Conservation (phyloP, 192 early-diverging fungal genomes). For the Umbelopsis isabellina region DNA sequence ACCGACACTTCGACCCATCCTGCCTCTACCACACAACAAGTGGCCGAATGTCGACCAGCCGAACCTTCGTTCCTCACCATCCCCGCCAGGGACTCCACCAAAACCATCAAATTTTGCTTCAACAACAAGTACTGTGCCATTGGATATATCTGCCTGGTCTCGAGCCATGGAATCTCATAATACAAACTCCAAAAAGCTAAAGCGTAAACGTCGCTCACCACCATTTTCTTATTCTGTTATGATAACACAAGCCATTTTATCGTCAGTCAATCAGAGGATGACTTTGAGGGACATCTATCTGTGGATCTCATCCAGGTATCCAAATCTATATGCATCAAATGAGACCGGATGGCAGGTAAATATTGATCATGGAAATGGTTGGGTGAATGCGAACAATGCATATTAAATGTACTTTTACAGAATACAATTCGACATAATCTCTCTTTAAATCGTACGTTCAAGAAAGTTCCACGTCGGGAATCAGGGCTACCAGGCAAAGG, state of each 20-base stretch:
- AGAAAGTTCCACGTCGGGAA: slow-evolving; percentile 68
- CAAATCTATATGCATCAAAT: slow-evolving; percentile 70
- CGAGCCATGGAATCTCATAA: neutral
- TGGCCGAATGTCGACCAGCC: neutral
- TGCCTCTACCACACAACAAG: neutral
- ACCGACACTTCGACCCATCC: neutral
- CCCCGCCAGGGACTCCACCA: neutral
- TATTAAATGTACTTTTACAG: slow-evolving; percentile 44
- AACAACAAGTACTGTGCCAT: neutral
- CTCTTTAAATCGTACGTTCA: slow-evolving; percentile 83
- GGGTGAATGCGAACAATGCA: neutral
- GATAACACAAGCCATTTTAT: slow-evolving; percentile 80
- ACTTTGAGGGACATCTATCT: slow-evolving; percentile 88
- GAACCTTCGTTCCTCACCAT: neutral
- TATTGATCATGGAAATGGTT: neutral
- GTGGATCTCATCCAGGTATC: slow-evolving; percentile 74
- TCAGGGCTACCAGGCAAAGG: slow-evolving; percentile 66
- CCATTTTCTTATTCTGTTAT: slow-evolving; percentile 81
- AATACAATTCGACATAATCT: slow-evolving; percentile 93
- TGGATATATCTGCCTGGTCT: neutral
- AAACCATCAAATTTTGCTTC: neutral
- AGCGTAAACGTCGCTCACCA: slow-evolving; percentile 50
- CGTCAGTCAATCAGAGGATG: slow-evolving; percentile 58
- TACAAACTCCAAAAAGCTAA: neutral
- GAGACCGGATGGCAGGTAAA: slow-evolving; percentile 83